These are phyloP conservation scores for Stephanodiscus triporus DNA, from an alignment of 108 stramenopile species.

Conservation along the genomic window DNA sequence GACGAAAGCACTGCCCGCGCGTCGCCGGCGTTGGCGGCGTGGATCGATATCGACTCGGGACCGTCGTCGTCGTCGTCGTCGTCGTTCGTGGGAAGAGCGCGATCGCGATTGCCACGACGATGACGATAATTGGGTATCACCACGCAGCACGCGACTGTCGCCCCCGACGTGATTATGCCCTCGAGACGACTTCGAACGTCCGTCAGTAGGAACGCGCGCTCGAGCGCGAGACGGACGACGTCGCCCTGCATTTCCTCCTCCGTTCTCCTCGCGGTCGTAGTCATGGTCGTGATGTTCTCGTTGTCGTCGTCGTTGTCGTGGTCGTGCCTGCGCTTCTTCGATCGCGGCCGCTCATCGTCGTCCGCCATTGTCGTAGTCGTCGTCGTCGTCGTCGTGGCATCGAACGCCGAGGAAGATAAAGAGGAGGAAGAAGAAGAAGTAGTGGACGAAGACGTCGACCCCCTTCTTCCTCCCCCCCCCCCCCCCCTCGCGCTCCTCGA, in stretches of 20 bases:
- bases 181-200: conserved; percentile 83
- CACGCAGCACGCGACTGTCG: conserved; percentile 93
- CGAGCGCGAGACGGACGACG: conserved; percentile 55
- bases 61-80: background rate
- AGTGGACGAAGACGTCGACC: no score
- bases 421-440: no score
- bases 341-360: background rate
- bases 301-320: background rate
- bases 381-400: background rate
- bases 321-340: conserved; percentile 10
- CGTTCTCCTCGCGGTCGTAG: conserved; percentile 1
- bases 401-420: no score
- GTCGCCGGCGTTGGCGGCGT: conserved; percentile 96
- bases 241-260: conserved; percentile 17
- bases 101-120: background rate
- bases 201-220: conserved; percentile 91
- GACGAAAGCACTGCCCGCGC: conserved; percentile 87
- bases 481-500: no score
- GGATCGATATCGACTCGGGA: conserved; percentile 56
- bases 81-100: no score
- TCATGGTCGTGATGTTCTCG: conserved; percentile 28
- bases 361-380: no score
- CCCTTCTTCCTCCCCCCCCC: no score
- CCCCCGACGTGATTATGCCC: conserved; percentile 84
- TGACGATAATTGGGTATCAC: conserved; percentile 48